Conservation (phyloP, 176 grass and related monocot genomes). For the Carex pumila region DNA sequence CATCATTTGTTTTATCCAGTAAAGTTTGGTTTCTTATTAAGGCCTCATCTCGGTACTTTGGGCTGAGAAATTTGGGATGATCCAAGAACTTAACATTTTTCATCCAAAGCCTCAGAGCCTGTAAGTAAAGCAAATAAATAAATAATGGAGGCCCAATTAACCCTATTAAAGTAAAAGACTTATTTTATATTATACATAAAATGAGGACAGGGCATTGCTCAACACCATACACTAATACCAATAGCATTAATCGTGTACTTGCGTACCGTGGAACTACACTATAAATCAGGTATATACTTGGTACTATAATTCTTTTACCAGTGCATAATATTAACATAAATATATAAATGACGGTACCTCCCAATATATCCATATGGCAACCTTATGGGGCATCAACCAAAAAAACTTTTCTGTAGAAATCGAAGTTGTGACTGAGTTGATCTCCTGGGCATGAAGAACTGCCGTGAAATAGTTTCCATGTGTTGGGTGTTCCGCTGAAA, state of each 20-base stretch:
- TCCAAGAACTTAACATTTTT: slow-evolving; percentile 80
- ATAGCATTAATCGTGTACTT: not conserved
- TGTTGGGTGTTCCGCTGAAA: slow-evolving; percentile 74
- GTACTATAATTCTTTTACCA: not conserved
- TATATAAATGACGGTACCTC: slow-evolving; percentile 40
- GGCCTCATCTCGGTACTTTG: slow-evolving; percentile 57
- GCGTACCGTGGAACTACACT: not conserved
- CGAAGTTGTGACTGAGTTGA: slow-evolving; percentile 33
- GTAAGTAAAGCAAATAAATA: slow-evolving; percentile 15
- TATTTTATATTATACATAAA: not conserved
- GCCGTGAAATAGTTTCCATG: slow-evolving; percentile 85
- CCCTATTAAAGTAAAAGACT: not conserved
- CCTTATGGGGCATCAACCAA: slow-evolving; percentile 96
- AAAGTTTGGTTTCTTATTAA: slow-evolving; percentile 42
- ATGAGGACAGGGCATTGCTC: not conserved
- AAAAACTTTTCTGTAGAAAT: slow-evolving; percentile 55
- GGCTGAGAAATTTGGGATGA: slow-evolving; percentile 61
- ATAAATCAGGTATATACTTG: not conserved
- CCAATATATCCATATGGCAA: slow-evolving; percentile 91
- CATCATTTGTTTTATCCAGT: not conserved
- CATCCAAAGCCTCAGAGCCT: slow-evolving; percentile 78
- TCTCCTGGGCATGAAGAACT: slow-evolving; percentile 51
- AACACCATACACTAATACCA: not conserved
- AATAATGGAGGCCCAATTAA: not conserved
- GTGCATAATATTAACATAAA: not conserved